These are phyloP conservation scores for Torulaspora globosa DNA, from an alignment of 1,139 yeast species.

Conservation along the genomic window DNA sequence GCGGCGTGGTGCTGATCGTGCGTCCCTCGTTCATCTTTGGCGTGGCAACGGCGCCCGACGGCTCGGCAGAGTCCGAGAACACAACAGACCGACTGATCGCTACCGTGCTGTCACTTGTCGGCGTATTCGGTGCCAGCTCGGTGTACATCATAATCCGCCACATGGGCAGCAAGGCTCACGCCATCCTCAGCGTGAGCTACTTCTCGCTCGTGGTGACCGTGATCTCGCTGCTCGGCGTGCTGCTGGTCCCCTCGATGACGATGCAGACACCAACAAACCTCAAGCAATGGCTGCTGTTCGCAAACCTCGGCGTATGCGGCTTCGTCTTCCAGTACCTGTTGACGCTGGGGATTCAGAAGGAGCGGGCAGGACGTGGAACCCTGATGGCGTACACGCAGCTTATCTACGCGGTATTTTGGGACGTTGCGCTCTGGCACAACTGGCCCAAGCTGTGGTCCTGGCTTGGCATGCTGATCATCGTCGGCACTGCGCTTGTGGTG, in stretches of 20 bases:
- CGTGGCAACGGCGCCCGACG: constrained; percentile 1
- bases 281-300: constrained; percentile 63
- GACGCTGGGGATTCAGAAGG: constrained; percentile 82
- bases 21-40: constrained; percentile 76
- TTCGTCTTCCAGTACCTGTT: constrained; percentile 74
- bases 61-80: constrained; percentile 17
- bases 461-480: constrained; percentile 63
- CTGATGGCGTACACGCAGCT: constrained; percentile 72
- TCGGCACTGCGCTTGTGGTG: constrained; percentile 62
- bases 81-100: constrained; percentile 47
- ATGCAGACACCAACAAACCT: constrained; percentile 57
- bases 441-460: constrained; percentile 66
- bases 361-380: constrained; percentile 72
- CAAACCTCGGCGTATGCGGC: constrained; percentile 67
- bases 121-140: constrained; percentile 65
- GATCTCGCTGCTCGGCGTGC: constrained; percentile 53
- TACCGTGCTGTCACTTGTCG: constrained; percentile 58
- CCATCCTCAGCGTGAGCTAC: constrained; percentile 71
- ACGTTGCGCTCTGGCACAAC: constrained; percentile 65
- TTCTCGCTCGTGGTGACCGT: constrained; percentile 61
- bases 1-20: constrained; percentile 77
- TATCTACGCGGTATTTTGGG: constrained; percentile 78
- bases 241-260: constrained; percentile 53
- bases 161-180: constrained; percentile 76
- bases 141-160: constrained; percentile 71